Base-by-base conservation (phyloP, 129 eudicot genomes). In the Tanacetum coccineum region DNA sequence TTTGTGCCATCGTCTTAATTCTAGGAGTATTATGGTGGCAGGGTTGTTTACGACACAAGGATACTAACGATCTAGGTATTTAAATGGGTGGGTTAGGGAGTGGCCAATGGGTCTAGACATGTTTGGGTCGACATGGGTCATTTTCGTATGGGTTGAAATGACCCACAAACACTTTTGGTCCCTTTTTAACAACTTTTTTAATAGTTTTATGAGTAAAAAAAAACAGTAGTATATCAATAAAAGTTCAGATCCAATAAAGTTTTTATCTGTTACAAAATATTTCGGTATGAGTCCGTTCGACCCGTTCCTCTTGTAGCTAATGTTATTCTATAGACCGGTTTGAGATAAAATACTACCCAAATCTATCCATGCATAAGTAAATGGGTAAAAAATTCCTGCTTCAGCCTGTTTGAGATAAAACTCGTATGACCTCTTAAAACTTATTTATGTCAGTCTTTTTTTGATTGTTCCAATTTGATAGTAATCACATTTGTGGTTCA, bases 1-100 rank as follows among this genome's bases (percentile, higher is more conserved):
- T 75, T 60, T 70, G 75, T 57, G 45, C 46, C 30, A 45, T 77
- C 45, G 13, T 77, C 48, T 15, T 86, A 36, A 59, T 79, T 81
- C 28, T 86, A 44, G 80, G 66, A 45, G 32, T 81, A 45, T 74
- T 83, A 39, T 83, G 94, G 90, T 79, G 88, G 94, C 73, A 56
- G 72, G 84, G 90, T 48, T 81, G 67, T 59, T 36, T 83, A 8
- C 40, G 74, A 17, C 36, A 6, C 57, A 70, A 45, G 72, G 75
- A 76, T 52, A 6, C 77, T 22, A 53, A 39, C 51, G 75, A 63
- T 45, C 25, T 72, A 65, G 95, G 95, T 87, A 76, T 63, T 64
- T 50, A 47, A 25, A 18, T 52, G 40, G 59, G 45, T 14, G 26
- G 45, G 46, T 59, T 30, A 14, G 59, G 13, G 40, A 2, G 40